Evolutionary conservation across 2,329 filamentous ascomycete genomes (phyloP).

Genomic region (Cryphonectria japonica): DNA sequence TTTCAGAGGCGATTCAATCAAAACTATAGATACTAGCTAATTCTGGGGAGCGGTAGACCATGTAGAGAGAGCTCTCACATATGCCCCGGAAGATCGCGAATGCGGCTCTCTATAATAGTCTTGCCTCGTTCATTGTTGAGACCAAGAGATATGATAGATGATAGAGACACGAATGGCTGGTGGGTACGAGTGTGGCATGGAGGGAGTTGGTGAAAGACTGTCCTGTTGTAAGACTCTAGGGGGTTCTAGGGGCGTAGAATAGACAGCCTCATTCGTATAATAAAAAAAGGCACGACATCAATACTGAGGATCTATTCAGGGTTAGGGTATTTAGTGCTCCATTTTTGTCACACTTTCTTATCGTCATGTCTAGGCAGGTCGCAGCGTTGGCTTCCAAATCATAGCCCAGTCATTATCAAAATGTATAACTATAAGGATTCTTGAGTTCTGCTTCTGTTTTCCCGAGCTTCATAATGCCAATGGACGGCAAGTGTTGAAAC

Average conservation of each 20-base stretch:
- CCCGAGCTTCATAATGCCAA: no score
- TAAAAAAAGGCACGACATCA: no score
- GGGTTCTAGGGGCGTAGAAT: no score
- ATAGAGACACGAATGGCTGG: background rate
- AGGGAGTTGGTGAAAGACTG: background rate
- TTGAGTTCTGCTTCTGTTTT: background rate
- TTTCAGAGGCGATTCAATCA: accelerated
- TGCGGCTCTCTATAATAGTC: no score
- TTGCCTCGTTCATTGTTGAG: no score
- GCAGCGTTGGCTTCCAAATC: background rate
- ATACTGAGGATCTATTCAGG: no score
- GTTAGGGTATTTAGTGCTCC: background rate
- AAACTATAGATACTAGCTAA: no score
- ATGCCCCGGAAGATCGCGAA: no score
- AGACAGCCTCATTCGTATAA: no score
- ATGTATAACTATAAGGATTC: background rate
- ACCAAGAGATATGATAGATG: background rate
- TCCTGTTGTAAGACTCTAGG: background rate
- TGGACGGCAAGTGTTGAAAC: background rate
- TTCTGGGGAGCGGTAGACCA: no score
- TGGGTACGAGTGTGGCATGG: background rate
- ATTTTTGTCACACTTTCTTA: background rate
- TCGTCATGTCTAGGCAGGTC: background rate
- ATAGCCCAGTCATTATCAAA: background rate
- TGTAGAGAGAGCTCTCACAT: no score